phyloP scores from a whole-genome alignment of 139 green algal species.

The Chlorella sp. region DNA sequence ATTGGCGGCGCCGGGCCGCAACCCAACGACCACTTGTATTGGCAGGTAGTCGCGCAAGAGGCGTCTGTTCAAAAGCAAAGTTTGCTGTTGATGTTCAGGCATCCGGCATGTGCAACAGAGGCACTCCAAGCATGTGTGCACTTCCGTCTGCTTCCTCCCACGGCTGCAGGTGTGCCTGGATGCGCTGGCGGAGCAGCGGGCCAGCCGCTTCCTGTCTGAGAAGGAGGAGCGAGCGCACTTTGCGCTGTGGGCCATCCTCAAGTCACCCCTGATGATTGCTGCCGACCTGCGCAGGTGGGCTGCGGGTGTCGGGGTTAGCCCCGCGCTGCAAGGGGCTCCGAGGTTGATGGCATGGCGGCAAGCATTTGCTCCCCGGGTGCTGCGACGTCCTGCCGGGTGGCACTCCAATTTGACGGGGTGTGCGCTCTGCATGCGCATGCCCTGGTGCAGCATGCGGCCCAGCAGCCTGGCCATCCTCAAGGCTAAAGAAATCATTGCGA shows the following conservation, averaged over 20 bases:
- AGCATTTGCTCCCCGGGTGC: no score
- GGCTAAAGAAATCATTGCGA: slow-evolving; percentile 58
- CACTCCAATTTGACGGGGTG: no score
- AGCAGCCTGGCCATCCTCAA: slow-evolving; percentile 24
- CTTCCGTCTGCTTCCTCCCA: neutral
- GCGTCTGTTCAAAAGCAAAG: no score
- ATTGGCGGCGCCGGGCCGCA: neutral
- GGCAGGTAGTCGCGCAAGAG: no score
- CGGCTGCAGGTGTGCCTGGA: neutral
- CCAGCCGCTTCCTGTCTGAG: neutral
- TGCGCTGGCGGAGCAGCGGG: neutral
- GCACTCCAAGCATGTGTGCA: neutral
- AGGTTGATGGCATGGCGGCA: no score
- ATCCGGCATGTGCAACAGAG: no score
- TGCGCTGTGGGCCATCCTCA: slow-evolving; percentile 72
- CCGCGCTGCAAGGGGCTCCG: no score
- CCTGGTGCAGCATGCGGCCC: neutral
- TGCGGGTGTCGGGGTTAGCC: no score
- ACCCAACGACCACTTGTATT: neutral
- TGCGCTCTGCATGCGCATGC: no score
- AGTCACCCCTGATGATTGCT: slow-evolving; percentile 67
- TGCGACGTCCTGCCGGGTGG: no score
- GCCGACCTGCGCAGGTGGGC: slow-evolving; percentile 47
- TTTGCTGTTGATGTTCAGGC: no score
- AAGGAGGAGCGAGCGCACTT: slow-evolving; percentile 63